Conservation (phyloP, 768 basidiomycete species). For the Russula sp. region DNA sequence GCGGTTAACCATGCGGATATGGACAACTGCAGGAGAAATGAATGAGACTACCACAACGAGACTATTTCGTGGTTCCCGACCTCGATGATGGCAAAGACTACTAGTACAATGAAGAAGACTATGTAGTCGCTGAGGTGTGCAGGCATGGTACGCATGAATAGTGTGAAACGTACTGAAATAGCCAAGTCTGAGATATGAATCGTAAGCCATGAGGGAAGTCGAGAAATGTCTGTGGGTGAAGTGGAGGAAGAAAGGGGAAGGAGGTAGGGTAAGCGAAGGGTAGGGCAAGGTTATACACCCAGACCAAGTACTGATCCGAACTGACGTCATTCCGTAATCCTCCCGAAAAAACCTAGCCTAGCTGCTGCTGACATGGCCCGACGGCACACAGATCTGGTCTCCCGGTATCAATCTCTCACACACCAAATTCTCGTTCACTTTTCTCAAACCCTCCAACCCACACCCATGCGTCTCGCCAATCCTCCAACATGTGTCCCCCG, state of each 20-base stretch:
- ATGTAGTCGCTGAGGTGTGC: background rate
- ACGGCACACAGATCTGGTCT: conserved; percentile 20
- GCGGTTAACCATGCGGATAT: conserved; percentile 68
- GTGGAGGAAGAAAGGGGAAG: too few relatives aligned
- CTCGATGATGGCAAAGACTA: conserved; percentile 19
- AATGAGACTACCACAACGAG: background rate
- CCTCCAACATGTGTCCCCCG: conserved; percentile 23
- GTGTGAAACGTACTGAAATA: conserved; percentile 11
- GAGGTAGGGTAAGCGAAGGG: background rate
- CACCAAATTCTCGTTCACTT: conserved; percentile 6
- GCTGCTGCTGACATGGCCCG: background rate
- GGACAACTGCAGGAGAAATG: conserved; percentile 40
- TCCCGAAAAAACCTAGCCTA: background rate
- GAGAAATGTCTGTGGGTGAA: background rate
- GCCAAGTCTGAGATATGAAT: conserved; percentile 5
- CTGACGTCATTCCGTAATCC: conserved; percentile 2
- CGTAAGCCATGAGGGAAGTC: conserved; percentile 4
- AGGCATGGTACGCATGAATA: background rate
- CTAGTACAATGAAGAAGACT: conserved; percentile 14
- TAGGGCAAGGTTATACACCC: background rate
- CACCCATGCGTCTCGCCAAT: conserved; percentile 19
- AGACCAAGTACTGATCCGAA: background rate
- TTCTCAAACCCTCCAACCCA: conserved; percentile 16
- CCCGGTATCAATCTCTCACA: conserved; percentile 21
- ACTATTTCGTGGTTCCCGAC: background rate